phyloP scores from a whole-genome alignment of 2,329 filamentous ascomycete genomes.

The Colletotrichum cereale region DNA sequence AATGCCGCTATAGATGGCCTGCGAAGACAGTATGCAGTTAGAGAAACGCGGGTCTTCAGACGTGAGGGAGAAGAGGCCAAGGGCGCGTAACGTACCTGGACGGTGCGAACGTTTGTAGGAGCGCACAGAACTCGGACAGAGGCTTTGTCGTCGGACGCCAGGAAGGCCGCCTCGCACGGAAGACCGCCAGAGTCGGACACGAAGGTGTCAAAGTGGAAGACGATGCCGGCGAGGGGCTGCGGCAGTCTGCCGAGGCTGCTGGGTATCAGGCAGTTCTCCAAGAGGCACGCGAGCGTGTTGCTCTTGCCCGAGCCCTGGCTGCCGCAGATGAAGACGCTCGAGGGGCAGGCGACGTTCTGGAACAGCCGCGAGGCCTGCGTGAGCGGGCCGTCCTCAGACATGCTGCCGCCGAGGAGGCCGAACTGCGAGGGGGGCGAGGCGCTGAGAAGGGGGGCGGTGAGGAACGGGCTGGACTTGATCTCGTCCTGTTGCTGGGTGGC shows the following conservation, averaged over 20 bases:
- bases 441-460: conserved; percentile 16
- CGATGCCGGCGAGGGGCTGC: conserved; percentile 68
- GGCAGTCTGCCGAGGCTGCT: conserved; percentile 60
- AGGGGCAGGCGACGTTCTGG: conserved; percentile 63
- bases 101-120: conserved; percentile 61
- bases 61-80: not conserved
- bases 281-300: conserved; percentile 67
- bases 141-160: conserved; percentile 59
- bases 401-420: conserved; percentile 44
- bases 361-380: conserved; percentile 49
- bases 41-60: not conserved
- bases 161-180: conserved; percentile 71
- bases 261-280: conserved; percentile 68
- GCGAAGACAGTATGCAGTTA: not conserved
- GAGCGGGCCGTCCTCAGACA: conserved; percentile 19
- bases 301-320: conserved; percentile 75
- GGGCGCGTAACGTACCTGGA: conserved; percentile 41
- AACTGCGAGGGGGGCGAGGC: conserved; percentile 10
- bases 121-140: conserved; percentile 67
- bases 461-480: conserved; percentile 28
- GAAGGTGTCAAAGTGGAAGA: conserved; percentile 75
- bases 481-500: conserved; percentile 17
- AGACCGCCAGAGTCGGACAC: conserved; percentile 60
- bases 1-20: conserved; percentile 57
- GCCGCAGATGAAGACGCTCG: conserved; percentile 73